Percentiles rank a stretch among this genome's conserved stretches.
Conservation (phyloP, 129 eudicot species). For the Logfia minima region DNA sequence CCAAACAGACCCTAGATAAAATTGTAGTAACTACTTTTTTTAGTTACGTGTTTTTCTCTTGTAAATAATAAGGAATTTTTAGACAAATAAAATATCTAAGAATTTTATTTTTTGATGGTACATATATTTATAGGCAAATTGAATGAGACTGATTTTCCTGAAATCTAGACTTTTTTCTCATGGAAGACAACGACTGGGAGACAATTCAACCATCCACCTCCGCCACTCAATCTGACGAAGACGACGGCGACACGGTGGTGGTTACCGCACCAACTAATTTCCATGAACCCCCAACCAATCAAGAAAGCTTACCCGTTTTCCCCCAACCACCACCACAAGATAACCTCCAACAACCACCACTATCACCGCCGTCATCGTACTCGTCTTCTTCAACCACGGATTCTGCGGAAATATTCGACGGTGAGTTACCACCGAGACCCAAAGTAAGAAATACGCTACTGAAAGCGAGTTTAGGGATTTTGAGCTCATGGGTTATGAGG, state of each 20-base stretch:
- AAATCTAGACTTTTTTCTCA: slow-evolving; percentile 1
- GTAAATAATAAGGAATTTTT: too few species aligned
- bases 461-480: slow-evolving; percentile 25
- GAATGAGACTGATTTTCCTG: background rate
- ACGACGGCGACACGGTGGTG: slow-evolving; percentile 10
- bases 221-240: slow-evolving; percentile 33
- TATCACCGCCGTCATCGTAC: slow-evolving; percentile 21
- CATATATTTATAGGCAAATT: background rate
- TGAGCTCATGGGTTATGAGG: slow-evolving; percentile 31
- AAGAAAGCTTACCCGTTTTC: slow-evolving; percentile 14
- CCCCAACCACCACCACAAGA: slow-evolving; percentile 20
- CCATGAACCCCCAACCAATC: slow-evolving; percentile 1
- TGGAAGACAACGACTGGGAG: slow-evolving; percentile 40
- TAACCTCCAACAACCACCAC: slow-evolving; percentile 15
- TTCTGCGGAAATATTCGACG: slow-evolving; percentile 12
- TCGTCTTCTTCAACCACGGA: slow-evolving; percentile 21
- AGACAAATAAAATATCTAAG: background rate
- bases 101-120: background rate
- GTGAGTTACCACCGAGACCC: slow-evolving; percentile 19
- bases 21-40: too few species aligned
- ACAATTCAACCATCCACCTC: slow-evolving; percentile 33
- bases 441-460: slow-evolving; percentile 8
- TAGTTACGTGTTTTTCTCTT: too few species aligned
- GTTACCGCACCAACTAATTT: slow-evolving; percentile 14
- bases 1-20: too few species aligned